Conservation (phyloP, 495 filamentous ascomycete genomes). For the Delitschia confertaspora region DNA sequence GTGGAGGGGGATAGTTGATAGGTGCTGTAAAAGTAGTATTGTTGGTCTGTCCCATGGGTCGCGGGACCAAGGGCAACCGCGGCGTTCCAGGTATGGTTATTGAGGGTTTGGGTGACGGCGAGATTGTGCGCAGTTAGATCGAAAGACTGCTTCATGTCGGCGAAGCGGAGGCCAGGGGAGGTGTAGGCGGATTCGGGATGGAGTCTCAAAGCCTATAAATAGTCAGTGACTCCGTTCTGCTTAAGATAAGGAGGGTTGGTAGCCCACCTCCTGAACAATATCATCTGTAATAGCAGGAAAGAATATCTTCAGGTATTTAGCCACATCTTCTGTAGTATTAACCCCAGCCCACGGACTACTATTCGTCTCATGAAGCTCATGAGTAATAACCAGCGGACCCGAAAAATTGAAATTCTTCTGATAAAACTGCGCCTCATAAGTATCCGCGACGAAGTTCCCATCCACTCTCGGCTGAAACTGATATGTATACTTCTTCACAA, state of each 20-base stretch:
- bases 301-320: slow-evolving; percentile 29
- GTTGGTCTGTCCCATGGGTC: slow-evolving; percentile 35
- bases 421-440: slow-evolving; percentile 36
- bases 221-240: no score
- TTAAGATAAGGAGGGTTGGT: no score
- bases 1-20: slow-evolving; percentile 28
- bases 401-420: slow-evolving; percentile 36
- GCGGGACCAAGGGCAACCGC: slow-evolving; percentile 29
- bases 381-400: slow-evolving; percentile 33
- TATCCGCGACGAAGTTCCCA: slow-evolving; percentile 35
- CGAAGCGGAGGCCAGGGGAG: slow-evolving; percentile 31
- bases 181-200: slow-evolving; percentile 34
- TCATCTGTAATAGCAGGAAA: slow-evolving; percentile 35
- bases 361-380: slow-evolving; percentile 35
- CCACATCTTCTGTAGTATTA: slow-evolving; percentile 32
- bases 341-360: slow-evolving; percentile 28
- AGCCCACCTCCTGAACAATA: slow-evolving; percentile 20
- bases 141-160: slow-evolving; percentile 35
- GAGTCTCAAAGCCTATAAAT: slow-evolving; percentile 15
- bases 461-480: slow-evolving; percentile 37
- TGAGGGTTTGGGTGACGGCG: slow-evolving; percentile 31
- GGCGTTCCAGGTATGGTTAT: slow-evolving; percentile 35
- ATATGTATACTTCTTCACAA: slow-evolving; percentile 29
- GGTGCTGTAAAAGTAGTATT: slow-evolving; percentile 35
- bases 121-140: slow-evolving; percentile 33